Percentiles rank a stretch among this genome's conserved stretches.
Conservation (phyloP, 345 rosid species). For the Eucalyptus tenuipes region DNA sequence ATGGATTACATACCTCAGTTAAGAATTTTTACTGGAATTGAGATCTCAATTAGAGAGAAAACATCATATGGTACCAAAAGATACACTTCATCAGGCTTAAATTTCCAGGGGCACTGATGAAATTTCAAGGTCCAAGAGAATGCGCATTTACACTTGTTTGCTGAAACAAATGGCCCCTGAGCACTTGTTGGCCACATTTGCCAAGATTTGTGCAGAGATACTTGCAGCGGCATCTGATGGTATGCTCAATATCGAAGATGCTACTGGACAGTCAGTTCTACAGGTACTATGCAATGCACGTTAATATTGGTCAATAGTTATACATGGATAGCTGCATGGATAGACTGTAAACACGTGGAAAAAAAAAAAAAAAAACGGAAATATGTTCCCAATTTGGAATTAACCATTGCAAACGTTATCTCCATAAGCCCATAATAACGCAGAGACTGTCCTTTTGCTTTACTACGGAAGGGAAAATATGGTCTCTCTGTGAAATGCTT, state of each 20-base stretch:
- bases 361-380: background rate
- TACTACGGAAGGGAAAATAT: background rate
- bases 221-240: constrained; percentile 92
- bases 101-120: constrained; percentile 69
- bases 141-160: constrained; percentile 72
- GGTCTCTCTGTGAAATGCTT: background rate
- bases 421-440: background rate
- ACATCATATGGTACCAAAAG: background rate
- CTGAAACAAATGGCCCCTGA: constrained; percentile 96
- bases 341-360: too few relatives aligned
- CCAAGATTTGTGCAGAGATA: constrained; percentile 87
- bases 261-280: constrained; percentile 72
- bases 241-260: constrained; percentile 65
- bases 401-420: background rate
- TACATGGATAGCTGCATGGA: background rate
- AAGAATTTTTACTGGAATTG: background rate
- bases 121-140: constrained; percentile 66
- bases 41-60: background rate
- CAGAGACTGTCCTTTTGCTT: background rate
- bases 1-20: background rate
- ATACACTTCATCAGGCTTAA: background rate
- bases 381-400: background rate
- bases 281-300: constrained; percentile 32
- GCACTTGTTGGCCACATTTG: constrained; percentile 85
- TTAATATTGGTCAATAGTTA: background rate